Evolutionary conservation across 306 rosid genomes (phyloP).

Genomic region (Dalbergia cultrata): DNA sequence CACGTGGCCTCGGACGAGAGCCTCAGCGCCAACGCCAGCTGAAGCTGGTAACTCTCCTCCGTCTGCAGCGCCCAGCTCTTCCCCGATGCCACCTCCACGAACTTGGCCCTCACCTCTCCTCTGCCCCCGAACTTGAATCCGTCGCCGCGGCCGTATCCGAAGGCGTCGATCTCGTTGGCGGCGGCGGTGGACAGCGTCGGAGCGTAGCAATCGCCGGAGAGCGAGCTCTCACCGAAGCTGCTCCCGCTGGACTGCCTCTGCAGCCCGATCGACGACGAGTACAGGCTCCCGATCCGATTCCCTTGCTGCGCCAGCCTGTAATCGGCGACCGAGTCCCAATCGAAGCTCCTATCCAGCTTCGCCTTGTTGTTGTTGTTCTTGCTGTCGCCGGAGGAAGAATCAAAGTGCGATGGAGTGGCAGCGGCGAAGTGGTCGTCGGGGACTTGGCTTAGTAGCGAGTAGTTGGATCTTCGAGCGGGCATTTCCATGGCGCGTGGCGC

Average conservation of each 20-base stretch:
- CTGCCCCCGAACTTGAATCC: slow-evolving; percentile 51
- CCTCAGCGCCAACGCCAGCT: slow-evolving; percentile 81
- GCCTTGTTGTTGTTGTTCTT: slow-evolving; percentile 59
- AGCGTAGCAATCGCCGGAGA: slow-evolving; percentile 78
- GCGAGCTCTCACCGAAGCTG: slow-evolving; percentile 84
- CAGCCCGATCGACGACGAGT: slow-evolving; percentile 61
- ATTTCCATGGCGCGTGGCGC: slow-evolving; percentile 65
- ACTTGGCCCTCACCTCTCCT: slow-evolving; percentile 52
- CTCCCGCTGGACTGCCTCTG: slow-evolving; percentile 92
- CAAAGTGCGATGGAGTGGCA: slow-evolving; percentile 50
- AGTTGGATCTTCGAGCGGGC: slow-evolving; percentile 80
- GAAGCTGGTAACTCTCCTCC: slow-evolving; percentile 89
- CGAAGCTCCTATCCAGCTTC: slow-evolving; percentile 63
- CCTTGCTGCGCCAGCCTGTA: slow-evolving; percentile 63
- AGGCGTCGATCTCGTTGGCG: slow-evolving; percentile 63
- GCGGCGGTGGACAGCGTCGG: slow-evolving; percentile 59
- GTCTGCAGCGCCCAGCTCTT: slow-evolving; percentile 97
- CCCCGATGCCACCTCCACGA: slow-evolving; percentile 48
- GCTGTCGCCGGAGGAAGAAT: slow-evolving; percentile 64
- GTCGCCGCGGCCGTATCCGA: slow-evolving; percentile 61
- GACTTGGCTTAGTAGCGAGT: slow-evolving; percentile 66
- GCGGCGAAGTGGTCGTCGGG: slow-evolving; percentile 64
- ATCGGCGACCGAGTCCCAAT: slow-evolving; percentile 69
- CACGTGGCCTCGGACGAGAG: slow-evolving; percentile 79
- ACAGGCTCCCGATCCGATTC: slow-evolving; percentile 72